A percentile compares a stretch with the other conserved stretches of the same genome.
phyloP scores from a whole-genome alignment of 257 asterid genomes.

The Lantana camara region DNA sequence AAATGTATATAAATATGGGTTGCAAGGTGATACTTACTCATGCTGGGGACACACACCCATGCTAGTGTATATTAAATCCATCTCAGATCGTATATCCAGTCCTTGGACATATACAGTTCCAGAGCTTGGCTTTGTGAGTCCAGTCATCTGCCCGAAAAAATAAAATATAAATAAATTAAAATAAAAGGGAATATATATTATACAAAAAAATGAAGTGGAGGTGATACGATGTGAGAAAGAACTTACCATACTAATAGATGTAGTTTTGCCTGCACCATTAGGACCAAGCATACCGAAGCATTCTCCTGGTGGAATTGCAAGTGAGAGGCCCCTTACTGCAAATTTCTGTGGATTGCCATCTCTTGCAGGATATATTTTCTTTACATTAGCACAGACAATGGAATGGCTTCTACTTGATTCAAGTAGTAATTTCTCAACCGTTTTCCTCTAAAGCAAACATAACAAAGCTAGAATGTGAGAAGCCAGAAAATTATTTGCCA shows the following conservation, averaged over 20 bases:
- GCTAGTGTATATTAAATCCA: conserved; percentile 89
- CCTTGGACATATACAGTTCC: conserved; percentile 89
- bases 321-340: conserved; percentile 89
- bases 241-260: conserved; percentile 92
- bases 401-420: conserved; percentile 66
- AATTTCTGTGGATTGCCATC: conserved; percentile 92
- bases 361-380: conserved; percentile 81
- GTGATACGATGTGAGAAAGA: background rate
- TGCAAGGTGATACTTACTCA: conserved; percentile 56
- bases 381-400: conserved; percentile 71
- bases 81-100: conserved; percentile 68
- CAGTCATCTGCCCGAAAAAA: conserved; percentile 71
- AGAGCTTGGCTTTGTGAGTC: conserved; percentile 89
- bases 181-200: no score
- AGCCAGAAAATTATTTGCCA: no score
- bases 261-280: conserved; percentile 97
- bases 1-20: no score
- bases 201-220: background rate
- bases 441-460: conserved; percentile 64
- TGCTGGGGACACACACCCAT: conserved; percentile 99
- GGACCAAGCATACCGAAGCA: conserved; percentile 99
- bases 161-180: background rate
- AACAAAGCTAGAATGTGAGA: conserved; percentile 20
- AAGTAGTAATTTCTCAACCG: conserved; percentile 70
- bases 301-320: conserved; percentile 91